These are phyloP conservation scores for Lipomyces kockii DNA, from an alignment of 805 yeast genomes.

Conservation along the genomic window DNA sequence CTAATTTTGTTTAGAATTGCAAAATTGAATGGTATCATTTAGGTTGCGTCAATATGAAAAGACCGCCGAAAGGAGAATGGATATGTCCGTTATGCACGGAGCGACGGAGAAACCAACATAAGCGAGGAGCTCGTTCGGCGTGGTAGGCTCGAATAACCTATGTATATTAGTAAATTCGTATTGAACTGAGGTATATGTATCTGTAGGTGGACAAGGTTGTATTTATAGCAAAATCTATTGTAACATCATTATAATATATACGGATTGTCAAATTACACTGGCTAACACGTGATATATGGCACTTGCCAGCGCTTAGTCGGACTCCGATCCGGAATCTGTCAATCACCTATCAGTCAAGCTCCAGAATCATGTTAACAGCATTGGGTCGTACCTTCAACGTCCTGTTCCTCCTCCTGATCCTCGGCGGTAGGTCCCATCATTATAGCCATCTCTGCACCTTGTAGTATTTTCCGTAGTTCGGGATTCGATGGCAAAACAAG, in stretches of 20 bases:
- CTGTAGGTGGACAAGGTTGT: background rate
- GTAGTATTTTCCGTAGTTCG: slow-evolving; percentile 64
- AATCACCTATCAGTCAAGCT: background rate
- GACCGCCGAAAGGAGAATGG: slow-evolving; percentile 88
- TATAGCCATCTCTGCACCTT: slow-evolving; percentile 80
- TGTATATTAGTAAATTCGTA: background rate
- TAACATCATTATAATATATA: background rate
- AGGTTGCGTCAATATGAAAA: slow-evolving; percentile 85
- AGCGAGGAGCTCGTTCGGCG: background rate
- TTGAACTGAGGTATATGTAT: background rate
- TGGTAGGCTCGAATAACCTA: background rate
- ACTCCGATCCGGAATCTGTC: slow-evolving; percentile 35
- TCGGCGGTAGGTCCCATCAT: slow-evolving; percentile 39
- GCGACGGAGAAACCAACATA: slow-evolving; percentile 3
- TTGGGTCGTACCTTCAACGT: slow-evolving; percentile 18
- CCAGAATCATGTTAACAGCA: background rate
- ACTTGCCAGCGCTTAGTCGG: slow-evolving; percentile 20
- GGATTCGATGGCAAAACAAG: slow-evolving; percentile 61
- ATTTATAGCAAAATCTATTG: background rate
- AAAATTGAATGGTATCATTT: slow-evolving; percentile 94
- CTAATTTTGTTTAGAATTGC: slow-evolving; percentile 52
- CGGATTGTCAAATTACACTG: background rate
- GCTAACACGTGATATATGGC: background rate
- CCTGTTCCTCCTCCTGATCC: slow-evolving; percentile 28
- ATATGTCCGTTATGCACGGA: slow-evolving; percentile 67